phyloP scores from a whole-genome alignment of 2,329 filamentous ascomycete species.

The Botrytis squamosa region DNA sequence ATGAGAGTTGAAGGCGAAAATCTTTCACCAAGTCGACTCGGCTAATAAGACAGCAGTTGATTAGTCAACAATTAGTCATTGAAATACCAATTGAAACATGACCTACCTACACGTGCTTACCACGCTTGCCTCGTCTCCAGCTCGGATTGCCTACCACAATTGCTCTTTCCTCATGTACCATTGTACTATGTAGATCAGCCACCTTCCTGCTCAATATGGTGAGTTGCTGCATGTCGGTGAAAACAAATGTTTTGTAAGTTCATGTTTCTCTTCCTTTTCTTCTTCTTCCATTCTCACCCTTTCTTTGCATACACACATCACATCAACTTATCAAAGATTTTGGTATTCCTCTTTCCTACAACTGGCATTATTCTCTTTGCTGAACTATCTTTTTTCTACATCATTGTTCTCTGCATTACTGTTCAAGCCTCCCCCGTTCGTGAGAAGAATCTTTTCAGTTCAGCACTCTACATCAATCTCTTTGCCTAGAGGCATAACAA shows the following conservation, averaged over 20 bases:
- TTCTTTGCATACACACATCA: slow-evolving; percentile 15
- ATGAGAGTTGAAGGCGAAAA: not conserved
- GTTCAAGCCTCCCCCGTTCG: not conserved
- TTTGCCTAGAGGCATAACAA: not conserved
- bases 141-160: not conserved
- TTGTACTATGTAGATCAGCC: not conserved
- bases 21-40: not conserved
- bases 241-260: not conserved
- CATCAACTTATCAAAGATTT: slow-evolving; percentile 4
- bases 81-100: not conserved
- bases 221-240: not conserved
- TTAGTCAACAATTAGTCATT: not conserved
- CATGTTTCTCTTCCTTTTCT: not conserved
- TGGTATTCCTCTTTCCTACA: slow-evolving; percentile 10
- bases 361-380: not conserved
- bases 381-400: not conserved
- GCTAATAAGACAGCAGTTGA: not conserved
- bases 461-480: not conserved
- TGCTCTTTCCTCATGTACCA: not conserved
- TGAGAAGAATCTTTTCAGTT: not conserved
- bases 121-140: not conserved
- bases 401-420: not conserved
- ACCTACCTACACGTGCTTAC: not conserved
- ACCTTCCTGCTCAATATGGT: not conserved
- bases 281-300: not conserved